Evolutionary conservation across 176 grass and related monocot species (phyloP).

Genomic region (Oryza officinalis): DNA sequence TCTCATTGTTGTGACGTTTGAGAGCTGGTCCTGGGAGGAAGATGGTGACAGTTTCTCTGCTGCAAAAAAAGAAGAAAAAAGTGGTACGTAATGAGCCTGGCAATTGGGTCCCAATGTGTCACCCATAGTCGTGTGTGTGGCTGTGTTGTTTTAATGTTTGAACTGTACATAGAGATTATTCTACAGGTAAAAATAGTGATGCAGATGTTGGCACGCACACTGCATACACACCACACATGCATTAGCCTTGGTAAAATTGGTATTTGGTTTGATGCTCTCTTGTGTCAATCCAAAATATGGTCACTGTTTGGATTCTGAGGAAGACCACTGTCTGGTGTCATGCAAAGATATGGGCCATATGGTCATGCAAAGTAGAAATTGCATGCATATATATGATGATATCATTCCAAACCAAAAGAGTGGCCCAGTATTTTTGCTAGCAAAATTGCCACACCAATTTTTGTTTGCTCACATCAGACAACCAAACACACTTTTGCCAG

Average conservation of each 20-base stretch:
- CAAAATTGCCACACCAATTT: neutral
- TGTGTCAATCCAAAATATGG: neutral
- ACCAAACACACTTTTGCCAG: neutral
- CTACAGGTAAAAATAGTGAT: neutral
- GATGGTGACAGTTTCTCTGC: constrained; percentile 4
- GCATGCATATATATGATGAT: too few relatives aligned
- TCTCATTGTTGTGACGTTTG: constrained; percentile 27
- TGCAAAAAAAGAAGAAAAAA: constrained; percentile 3
- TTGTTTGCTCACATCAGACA: neutral
- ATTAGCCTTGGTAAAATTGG: neutral
- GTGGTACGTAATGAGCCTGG: constrained; percentile 3
- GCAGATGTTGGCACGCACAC: neutral
- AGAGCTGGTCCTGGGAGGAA: constrained; percentile 15
- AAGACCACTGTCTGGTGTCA: neutral
- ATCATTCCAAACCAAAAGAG: neutral
- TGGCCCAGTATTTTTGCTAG: neutral
- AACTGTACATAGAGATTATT: neutral
- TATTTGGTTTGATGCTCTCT: neutral
- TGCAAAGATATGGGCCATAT: too few relatives aligned
- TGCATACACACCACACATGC: neutral
- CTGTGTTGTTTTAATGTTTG: neutral
- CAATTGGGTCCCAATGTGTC: neutral
- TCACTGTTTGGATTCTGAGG: neutral
- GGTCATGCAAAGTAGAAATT: neutral
- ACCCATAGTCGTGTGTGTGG: neutral